phyloP scores from a whole-genome alignment of 2,329 filamentous ascomycete genomes.

The Waltergamsia citrina region DNA sequence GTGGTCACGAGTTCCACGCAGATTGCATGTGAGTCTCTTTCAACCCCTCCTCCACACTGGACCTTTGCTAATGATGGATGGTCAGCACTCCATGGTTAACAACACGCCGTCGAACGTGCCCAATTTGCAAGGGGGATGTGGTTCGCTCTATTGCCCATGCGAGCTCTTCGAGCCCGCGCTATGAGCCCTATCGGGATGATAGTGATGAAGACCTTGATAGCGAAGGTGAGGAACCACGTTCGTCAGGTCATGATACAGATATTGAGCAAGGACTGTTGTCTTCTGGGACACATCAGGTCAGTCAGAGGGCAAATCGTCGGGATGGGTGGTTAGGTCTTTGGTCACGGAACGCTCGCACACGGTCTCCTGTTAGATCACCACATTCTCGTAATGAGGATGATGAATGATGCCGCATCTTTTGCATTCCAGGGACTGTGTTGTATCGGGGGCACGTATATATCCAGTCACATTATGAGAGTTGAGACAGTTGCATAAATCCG shows the following conservation, averaged over 20 bases:
- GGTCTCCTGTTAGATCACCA: no score
- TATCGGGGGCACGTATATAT: no score
- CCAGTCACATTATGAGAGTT: no score
- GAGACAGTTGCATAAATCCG: no score
- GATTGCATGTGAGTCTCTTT: constrained; percentile 87
- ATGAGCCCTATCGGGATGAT: constrained; percentile 46
- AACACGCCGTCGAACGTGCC: constrained; percentile 89
- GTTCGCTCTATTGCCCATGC: constrained; percentile 58
- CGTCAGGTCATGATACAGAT: constrained; percentile 24
- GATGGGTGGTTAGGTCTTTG: no score
- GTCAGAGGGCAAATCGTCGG: no score
- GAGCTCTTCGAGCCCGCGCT: constrained; percentile 38
- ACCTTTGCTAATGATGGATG: constrained; percentile 10
- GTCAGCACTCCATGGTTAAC: constrained; percentile 93
- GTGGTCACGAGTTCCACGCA: constrained; percentile 94
- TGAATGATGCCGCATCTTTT: no score
- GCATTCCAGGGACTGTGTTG: no score
- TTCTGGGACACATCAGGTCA: no score
- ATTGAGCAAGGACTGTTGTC: constrained; percentile 35
- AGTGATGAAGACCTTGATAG: constrained; percentile 32
- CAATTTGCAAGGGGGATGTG: constrained; percentile 97
- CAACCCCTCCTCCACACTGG: constrained; percentile 3
- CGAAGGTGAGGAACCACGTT: no score
- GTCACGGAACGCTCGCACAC: no score
- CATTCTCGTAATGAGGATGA: no score